Evolutionary conservation across 2,329 filamentous ascomycete genomes (phyloP), one percentile per base, ranked within the genome.

Genomic region (Aschersonia sp.): DNA sequence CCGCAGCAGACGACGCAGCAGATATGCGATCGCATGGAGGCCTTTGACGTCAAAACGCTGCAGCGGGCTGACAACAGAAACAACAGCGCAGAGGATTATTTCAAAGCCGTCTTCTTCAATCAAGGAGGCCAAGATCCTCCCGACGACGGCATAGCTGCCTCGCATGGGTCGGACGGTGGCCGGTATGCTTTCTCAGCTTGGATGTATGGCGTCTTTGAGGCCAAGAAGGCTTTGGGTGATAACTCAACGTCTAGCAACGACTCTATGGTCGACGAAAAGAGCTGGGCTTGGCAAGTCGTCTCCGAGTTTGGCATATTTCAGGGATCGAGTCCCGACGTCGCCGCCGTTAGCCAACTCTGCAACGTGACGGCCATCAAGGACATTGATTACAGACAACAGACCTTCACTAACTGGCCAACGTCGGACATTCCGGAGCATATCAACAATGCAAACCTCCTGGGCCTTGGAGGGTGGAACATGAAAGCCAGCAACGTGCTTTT

Each of bases 381-480:
- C 32, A 46, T 46, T 3, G 31, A 40, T 12, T 3, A 9, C 28
- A 40, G 38, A 35, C 9, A 30, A 29, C 4, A 43, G 41, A 50
- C 3, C 9, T 52, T 29, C 28, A n/a, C 29, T 3, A 47, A 2
- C 28, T 49, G 50, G 40, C 28, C 30, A 9, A 32, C 45, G 9
- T 49, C 48, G 5, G 43, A 43, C 30, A 47, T 52, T 38, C 51
- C 51, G 0, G 3, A 7, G 12, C 2, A 4, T 9, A 12, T 12
- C 35, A 28, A 38, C 1, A 12, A 32, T 30, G 44, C 31, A 28
- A 48, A 45, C 41, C 48, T 50, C 43, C 72, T 72, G 52, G 66
- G 73, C 44, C 50, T 54, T 31, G 52, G 54, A n/a, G 59, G 59
- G 3, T 62, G 60, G 60, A 47, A 57, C 47, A 54, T 55, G 51